phyloP scores from a whole-genome alignment of 225 moss, liverwort and hornwort species.

The Physcomitrellopsis africana region DNA sequence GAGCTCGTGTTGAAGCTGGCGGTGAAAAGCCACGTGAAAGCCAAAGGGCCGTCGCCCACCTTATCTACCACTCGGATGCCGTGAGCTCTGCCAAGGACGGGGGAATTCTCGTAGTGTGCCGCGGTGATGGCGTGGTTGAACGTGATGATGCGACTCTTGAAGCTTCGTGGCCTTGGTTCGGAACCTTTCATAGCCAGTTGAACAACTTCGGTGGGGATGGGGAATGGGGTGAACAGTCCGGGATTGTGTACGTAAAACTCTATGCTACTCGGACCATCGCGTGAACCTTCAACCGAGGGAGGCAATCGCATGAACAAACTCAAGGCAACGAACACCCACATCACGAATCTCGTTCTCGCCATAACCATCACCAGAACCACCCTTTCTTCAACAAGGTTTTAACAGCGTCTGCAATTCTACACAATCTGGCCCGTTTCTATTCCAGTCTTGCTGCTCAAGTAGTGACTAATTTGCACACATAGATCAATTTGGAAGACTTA shows the following conservation, averaged over 20 bases:
- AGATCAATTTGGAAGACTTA: too few species aligned
- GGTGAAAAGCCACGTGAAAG: constrained; percentile 59
- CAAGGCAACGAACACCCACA: not conserved
- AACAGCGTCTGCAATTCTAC: too few species aligned
- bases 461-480: too few species aligned
- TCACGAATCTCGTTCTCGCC: constrained; percentile 8
- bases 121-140: constrained; percentile 54
- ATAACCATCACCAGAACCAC: not conserved
- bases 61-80: constrained; percentile 57
- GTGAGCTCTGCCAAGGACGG: constrained; percentile 45
- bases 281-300: not conserved
- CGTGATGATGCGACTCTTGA: constrained; percentile 53
- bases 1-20: constrained; percentile 32
- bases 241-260: constrained; percentile 64
- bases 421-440: too few species aligned
- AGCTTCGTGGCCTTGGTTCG: constrained; percentile 5
- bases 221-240: constrained; percentile 47
- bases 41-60: constrained; percentile 48
- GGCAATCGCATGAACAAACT: not conserved
- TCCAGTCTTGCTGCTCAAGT: not conserved
- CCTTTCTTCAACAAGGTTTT: not conserved
- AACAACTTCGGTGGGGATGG: not conserved
- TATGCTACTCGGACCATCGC: constrained; percentile 29
- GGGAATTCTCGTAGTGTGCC: constrained; percentile 16
- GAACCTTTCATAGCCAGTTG: constrained; percentile 36